phyloP scores from a whole-genome alignment of 2,329 filamentous ascomycete species.

The Didymella exigua region DNA sequence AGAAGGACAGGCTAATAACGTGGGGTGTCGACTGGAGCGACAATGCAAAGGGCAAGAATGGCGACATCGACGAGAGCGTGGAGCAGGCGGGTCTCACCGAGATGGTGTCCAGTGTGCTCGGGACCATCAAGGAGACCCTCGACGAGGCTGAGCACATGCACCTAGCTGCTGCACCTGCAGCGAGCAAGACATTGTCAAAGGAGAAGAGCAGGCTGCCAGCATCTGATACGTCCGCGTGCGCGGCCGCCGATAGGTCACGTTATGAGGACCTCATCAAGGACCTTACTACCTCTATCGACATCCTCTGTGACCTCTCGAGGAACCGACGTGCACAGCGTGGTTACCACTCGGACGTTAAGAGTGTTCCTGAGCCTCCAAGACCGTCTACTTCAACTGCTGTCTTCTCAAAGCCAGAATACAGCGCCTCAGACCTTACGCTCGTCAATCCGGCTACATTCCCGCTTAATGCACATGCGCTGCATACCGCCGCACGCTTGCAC shows the following conservation, averaged over 20 bases:
- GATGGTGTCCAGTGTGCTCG: slow-evolving; percentile 77
- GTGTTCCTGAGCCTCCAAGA: slow-evolving; percentile 23
- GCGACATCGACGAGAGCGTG: slow-evolving; percentile 74
- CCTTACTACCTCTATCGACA: slow-evolving; percentile 78
- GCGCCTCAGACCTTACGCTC: slow-evolving; percentile 51
- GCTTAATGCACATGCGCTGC: slow-evolving; percentile 23
- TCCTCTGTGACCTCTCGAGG: slow-evolving; percentile 75
- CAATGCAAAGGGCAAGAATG: slow-evolving; percentile 61
- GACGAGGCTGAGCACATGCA: slow-evolving; percentile 77
- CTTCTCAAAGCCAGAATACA: slow-evolving; percentile 45
- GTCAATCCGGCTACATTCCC: slow-evolving; percentile 49
- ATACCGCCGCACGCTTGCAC: slow-evolving; percentile 24
- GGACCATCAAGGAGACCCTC: slow-evolving; percentile 78
- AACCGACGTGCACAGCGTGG: slow-evolving; percentile 59
- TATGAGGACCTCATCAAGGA: slow-evolving; percentile 78
- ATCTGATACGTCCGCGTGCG: slow-evolving; percentile 45
- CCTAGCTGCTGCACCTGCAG: slow-evolving; percentile 52
- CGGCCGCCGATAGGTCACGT: slow-evolving; percentile 71
- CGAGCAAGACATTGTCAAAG: slow-evolving; percentile 37
- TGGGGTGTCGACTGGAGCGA: slow-evolving; percentile 86
- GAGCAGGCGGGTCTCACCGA: slow-evolving; percentile 73
- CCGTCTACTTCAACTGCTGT: slow-evolving; percentile 27
- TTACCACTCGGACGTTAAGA: slow-evolving; percentile 27
- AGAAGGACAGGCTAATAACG: slow-evolving; percentile 77
- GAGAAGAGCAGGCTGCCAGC: slow-evolving; percentile 43